A percentile compares a stretch with the other conserved stretches of the same genome.
Conservation (phyloP, 2,329 filamentous ascomycete genomes). For the Harringtonia lauricola region DNA sequence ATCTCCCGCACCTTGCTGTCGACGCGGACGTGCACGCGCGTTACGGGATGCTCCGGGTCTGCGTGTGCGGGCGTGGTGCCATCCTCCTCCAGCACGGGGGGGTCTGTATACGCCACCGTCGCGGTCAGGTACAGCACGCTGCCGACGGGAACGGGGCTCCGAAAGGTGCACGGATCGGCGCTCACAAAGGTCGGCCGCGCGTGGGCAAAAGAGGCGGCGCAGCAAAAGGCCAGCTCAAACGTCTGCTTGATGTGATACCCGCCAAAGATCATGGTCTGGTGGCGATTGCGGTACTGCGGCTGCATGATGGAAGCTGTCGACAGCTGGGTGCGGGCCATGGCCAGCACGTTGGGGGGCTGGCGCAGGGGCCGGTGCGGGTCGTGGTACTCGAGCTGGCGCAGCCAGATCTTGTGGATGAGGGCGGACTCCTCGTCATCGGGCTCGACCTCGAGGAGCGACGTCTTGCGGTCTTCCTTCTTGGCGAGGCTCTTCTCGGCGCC, state of each 20-base stretch:
- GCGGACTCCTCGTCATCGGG: slow-evolving; percentile 62
- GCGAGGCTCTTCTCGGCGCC: slow-evolving; percentile 23
- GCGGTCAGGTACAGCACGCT: slow-evolving; percentile 63
- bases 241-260: slow-evolving; percentile 65
- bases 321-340: slow-evolving; percentile 48
- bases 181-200: slow-evolving; percentile 60
- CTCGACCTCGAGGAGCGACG: slow-evolving; percentile 47
- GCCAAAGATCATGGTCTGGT: slow-evolving; percentile 72
- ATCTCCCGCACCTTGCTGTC: slow-evolving; percentile 63
- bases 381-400: slow-evolving; percentile 39
- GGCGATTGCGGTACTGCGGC: slow-evolving; percentile 40
- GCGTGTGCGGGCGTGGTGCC: slow-evolving; percentile 31
- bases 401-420: slow-evolving; percentile 64
- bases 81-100: slow-evolving; percentile 30
- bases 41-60: slow-evolving; percentile 18
- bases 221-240: slow-evolving; percentile 68
- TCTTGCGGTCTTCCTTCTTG: slow-evolving; percentile 41
- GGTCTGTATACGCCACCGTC: slow-evolving; percentile 61
- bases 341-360: slow-evolving; percentile 31
- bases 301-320: slow-evolving; percentile 61
- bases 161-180: slow-evolving; percentile 63
- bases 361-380: slow-evolving; percentile 20
- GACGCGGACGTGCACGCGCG: slow-evolving; percentile 57
- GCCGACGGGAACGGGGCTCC: slow-evolving; percentile 65
- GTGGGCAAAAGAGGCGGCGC: slow-evolving; percentile 59